A percentile compares a stretch with the other conserved stretches of the same genome.
Evolutionary conservation across 768 basidiomycete species (phyloP).

Genomic region (Rhodotorula taiwanensis): DNA sequence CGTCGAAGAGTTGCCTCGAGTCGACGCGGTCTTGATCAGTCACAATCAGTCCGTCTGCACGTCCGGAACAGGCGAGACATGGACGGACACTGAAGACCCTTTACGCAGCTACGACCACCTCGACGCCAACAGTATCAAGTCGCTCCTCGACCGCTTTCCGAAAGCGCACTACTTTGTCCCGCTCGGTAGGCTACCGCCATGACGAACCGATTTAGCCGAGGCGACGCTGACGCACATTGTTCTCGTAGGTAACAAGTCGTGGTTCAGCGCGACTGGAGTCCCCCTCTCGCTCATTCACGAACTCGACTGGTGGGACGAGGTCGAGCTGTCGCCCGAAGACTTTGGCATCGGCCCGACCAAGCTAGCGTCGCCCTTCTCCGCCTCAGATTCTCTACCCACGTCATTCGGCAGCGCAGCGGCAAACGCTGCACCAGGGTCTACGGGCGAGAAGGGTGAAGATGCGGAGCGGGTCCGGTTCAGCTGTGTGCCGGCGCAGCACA

Average conservation of each 20-base stretch:
- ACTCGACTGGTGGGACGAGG: constrained; percentile 50
- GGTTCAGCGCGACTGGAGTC: constrained; percentile 45
- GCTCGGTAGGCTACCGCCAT: constrained; percentile 42
- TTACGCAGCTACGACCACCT: constrained; percentile 49
- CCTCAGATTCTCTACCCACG: too few species aligned
- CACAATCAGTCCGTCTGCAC: constrained; percentile 50
- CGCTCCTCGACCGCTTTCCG: constrained; percentile 38
- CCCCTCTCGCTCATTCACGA: constrained; percentile 44
- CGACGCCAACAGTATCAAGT: constrained; percentile 46
- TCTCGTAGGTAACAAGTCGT: constrained; percentile 41
- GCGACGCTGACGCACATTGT: too few species aligned
- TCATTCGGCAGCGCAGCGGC: too few species aligned
- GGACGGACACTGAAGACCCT: too few species aligned
- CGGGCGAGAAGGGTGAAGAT: too few species aligned
- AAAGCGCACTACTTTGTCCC: constrained; percentile 47
- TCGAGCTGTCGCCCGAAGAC: constrained; percentile 33
- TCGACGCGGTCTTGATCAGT: constrained; percentile 48
- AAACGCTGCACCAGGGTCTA: too few species aligned
- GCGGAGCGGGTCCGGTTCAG: constrained; percentile 42
- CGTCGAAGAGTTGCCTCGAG: constrained; percentile 47
- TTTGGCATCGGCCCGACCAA: constrained; percentile 11
- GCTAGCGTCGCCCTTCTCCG: not conserved
- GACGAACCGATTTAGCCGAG: constrained; percentile 1
- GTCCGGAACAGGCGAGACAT: too few species aligned
- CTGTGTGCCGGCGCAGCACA: constrained; percentile 50